Evolutionary conservation across 352 stramenopile genomes (phyloP).

Genomic region (Phytophthora meadii): DNA sequence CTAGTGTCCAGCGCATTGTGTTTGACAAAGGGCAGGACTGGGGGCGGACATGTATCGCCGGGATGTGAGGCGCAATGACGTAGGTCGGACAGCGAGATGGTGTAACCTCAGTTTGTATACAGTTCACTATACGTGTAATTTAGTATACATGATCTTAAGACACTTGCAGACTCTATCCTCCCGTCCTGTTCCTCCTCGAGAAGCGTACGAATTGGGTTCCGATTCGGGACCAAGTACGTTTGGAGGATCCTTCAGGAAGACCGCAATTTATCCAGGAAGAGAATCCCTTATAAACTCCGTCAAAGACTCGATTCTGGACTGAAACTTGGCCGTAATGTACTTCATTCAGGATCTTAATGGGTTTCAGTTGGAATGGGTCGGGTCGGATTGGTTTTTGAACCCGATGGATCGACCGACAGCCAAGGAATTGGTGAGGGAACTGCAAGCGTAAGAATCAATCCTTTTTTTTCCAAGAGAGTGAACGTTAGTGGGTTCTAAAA

Average conservation of each 20-base stretch:
- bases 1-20: not conserved
- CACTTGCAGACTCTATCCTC: not conserved
- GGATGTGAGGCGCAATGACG: slow-evolving; percentile 18
- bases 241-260: slow-evolving; percentile 26
- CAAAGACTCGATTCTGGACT: no score
- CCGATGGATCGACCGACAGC: no score
- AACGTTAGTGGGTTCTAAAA: no score
- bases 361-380: no score
- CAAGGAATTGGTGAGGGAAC: no score
- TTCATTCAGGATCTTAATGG: no score
- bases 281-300: slow-evolving; percentile 30
- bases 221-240: slow-evolving; percentile 23
- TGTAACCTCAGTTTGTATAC: slow-evolving; percentile 10
- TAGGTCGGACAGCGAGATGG: slow-evolving; percentile 29
- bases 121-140: no score
- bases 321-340: no score
- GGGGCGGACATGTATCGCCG: not conserved
- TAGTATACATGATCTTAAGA: no score
- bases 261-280: slow-evolving; percentile 15
- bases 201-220: slow-evolving; percentile 24
- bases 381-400: no score
- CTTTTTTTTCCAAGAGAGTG: no score
- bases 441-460: no score
- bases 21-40: slow-evolving; percentile 20
- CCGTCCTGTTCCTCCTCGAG: slow-evolving; percentile 10